Evolutionary conservation across 2,329 filamentous ascomycete species (phyloP).

Genomic region (Celoporthe dispersa): DNA sequence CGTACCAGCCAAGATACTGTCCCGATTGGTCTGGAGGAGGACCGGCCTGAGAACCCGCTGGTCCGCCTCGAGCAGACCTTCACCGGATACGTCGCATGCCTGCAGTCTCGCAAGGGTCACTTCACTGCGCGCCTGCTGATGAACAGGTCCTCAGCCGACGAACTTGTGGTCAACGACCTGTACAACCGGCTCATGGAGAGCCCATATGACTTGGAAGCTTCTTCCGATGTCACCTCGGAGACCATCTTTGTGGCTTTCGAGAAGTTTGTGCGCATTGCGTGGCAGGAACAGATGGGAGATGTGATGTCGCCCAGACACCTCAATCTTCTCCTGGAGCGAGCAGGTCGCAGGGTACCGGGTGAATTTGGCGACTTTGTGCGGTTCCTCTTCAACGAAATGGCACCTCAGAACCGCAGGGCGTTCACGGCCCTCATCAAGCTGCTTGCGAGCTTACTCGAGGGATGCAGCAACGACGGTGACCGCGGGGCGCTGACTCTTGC

Average conservation of each 20-base stretch:
- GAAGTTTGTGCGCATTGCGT: slow-evolving; percentile 86
- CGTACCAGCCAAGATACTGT: slow-evolving; percentile 51
- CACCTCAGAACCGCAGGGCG: slow-evolving; percentile 73
- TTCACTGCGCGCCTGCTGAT: slow-evolving; percentile 79
- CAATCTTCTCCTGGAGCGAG: slow-evolving; percentile 72
- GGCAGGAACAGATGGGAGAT: slow-evolving; percentile 86
- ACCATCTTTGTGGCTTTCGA: slow-evolving; percentile 91
- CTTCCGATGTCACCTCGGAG: slow-evolving; percentile 77
- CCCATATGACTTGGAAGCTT: slow-evolving; percentile 75
- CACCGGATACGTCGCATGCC: slow-evolving; percentile 77
- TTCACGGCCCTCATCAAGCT: slow-evolving; percentile 85
- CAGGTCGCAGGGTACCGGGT: slow-evolving; percentile 68
- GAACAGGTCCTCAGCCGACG: slow-evolving; percentile 71
- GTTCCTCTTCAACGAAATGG: slow-evolving; percentile 67
- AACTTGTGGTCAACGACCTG: slow-evolving; percentile 82
- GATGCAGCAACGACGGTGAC: slow-evolving; percentile 89
- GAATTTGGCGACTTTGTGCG: slow-evolving; percentile 75
- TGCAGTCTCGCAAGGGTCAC: slow-evolving; percentile 85
- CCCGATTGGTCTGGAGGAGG: slow-evolving; percentile 51
- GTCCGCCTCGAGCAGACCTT: slow-evolving; percentile 83
- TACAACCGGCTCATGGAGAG: slow-evolving; percentile 89
- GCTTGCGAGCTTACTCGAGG: slow-evolving; percentile 84
- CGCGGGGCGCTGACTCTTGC: slow-evolving; percentile 84
- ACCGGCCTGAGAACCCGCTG: slow-evolving; percentile 65
- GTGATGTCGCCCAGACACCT: slow-evolving; percentile 76